These are phyloP conservation scores for Phytophthora agathidicida DNA, from an alignment of 352 stramenopile genomes.

Conservation along the genomic window DNA sequence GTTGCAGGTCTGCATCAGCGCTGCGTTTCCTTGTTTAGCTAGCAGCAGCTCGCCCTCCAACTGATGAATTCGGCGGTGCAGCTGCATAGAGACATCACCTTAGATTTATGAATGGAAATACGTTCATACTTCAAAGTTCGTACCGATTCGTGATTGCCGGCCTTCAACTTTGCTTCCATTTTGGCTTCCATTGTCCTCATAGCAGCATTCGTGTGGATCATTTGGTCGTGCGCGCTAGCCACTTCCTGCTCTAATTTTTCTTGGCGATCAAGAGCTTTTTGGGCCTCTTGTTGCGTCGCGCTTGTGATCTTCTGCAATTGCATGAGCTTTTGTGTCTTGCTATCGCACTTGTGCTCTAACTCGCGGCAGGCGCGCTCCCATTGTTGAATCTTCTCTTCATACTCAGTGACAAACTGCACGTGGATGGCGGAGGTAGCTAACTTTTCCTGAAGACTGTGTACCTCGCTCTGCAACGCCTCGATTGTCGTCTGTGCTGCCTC, in stretches of 20 bases:
- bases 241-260: slow-evolving; percentile 47
- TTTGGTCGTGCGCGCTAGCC: slow-evolving; percentile 40
- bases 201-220: slow-evolving; percentile 50
- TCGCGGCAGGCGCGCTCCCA: slow-evolving; percentile 44
- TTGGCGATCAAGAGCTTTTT: slow-evolving; percentile 29
- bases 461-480: slow-evolving; percentile 36
- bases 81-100: slow-evolving; percentile 13
- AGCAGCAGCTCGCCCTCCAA: slow-evolving; percentile 50
- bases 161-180: slow-evolving; percentile 42
- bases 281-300: slow-evolving; percentile 23
- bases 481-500: slow-evolving; percentile 37
- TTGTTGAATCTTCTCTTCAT: slow-evolving; percentile 47
- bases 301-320: slow-evolving; percentile 28
- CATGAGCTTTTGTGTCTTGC: slow-evolving; percentile 27
- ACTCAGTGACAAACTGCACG: slow-evolving; percentile 36
- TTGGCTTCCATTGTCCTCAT: slow-evolving; percentile 56
- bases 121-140: too few relatives aligned
- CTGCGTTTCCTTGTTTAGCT: slow-evolving; percentile 35
- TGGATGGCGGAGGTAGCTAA: slow-evolving; percentile 24
- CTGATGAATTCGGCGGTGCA: slow-evolving; percentile 42
- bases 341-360: slow-evolving; percentile 36
- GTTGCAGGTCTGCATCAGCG: slow-evolving; percentile 47
- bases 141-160: slow-evolving; percentile 16
- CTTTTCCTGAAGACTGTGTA: slow-evolving; percentile 36
- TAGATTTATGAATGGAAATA: too few relatives aligned